These are phyloP conservation scores for Barbarea vulgaris DNA, from an alignment of 345 rosid species.

Conservation along the genomic window DNA sequence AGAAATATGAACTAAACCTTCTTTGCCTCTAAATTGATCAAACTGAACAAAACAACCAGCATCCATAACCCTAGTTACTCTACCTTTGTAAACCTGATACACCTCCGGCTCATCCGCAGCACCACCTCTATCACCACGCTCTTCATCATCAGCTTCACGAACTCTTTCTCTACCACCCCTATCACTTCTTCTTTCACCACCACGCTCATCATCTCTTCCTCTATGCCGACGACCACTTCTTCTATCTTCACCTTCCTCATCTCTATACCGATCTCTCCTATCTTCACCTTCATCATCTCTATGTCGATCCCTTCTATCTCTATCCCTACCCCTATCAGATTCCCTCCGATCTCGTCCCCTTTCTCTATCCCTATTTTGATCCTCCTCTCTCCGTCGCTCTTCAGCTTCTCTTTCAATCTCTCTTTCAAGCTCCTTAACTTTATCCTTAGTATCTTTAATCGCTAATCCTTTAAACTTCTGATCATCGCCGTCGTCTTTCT, in stretches of 20 bases:
- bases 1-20: conserved; percentile 87
- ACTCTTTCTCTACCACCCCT: conserved; percentile 34
- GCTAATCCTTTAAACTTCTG: conserved; percentile 61
- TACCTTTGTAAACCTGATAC: conserved; percentile 76
- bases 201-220: conserved; percentile 40
- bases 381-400: conserved; percentile 42
- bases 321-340: conserved; percentile 30
- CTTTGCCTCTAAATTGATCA: conserved; percentile 78
- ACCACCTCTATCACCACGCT: conserved; percentile 30
- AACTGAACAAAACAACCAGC: conserved; percentile 81
- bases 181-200: conserved; percentile 24
- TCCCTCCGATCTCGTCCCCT: conserved; percentile 33
- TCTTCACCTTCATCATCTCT: not conserved
- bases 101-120: conserved; percentile 61
- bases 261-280: conserved; percentile 35
- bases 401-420: conserved; percentile 61
- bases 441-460: conserved; percentile 63
- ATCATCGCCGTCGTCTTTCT: conserved; percentile 39
- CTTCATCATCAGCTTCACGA: conserved; percentile 27
- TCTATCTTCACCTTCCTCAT: not conserved
- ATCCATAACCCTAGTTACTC: conserved; percentile 85
- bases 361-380: conserved; percentile 29
- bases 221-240: conserved; percentile 29
- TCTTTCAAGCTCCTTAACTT: conserved; percentile 69
- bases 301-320: conserved; percentile 34